These are phyloP conservation scores for Podila minutissima DNA, from an alignment of 192 early-diverging fungal genomes.

Conservation along the genomic window DNA sequence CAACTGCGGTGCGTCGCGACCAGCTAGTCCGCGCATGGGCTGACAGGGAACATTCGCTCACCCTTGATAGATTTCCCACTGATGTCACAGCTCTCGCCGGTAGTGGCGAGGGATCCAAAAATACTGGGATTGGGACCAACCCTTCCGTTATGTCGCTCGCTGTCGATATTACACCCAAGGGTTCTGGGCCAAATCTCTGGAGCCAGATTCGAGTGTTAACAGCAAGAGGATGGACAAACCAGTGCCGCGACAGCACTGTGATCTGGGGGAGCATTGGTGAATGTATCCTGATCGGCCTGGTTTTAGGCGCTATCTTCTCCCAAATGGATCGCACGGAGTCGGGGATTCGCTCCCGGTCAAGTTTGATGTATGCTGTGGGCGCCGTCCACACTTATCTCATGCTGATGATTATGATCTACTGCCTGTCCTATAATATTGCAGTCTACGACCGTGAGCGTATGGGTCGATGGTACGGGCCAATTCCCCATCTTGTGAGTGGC, in stretches of 20 bases:
- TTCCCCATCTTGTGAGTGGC: constrained; percentile 41
- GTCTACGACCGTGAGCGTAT: constrained; percentile 49
- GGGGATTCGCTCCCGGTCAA: constrained; percentile 29
- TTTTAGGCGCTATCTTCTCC: constrained; percentile 28
- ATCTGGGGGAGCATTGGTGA: constrained; percentile 45
- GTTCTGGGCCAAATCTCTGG: constrained; percentile 26
- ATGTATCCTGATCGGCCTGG: constrained; percentile 35
- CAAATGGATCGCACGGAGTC: constrained; percentile 18
- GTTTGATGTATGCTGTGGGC: constrained; percentile 34
- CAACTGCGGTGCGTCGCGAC: constrained; percentile 33
- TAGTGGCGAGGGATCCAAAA: constrained; percentile 14
- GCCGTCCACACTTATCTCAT: constrained; percentile 38
- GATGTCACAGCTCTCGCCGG: constrained; percentile 1
- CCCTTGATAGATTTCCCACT: neutral
- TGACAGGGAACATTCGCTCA: constrained; percentile 3
- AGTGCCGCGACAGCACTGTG: constrained; percentile 34
- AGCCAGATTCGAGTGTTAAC: constrained; percentile 37
- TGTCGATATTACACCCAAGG: constrained; percentile 33
- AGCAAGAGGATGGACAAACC: constrained; percentile 36
- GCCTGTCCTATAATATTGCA: constrained; percentile 33
- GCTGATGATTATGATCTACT: constrained; percentile 43
- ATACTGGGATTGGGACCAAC: no score
- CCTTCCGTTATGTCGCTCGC: constrained; percentile 21
- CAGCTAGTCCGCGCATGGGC: constrained; percentile 38
- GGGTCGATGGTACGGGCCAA: constrained; percentile 43